A percentile compares a stretch with the other conserved stretches of the same genome.
Evolutionary conservation across 2,329 filamentous ascomycete genomes (phyloP).

Genomic region (Diaporthe capsici): DNA sequence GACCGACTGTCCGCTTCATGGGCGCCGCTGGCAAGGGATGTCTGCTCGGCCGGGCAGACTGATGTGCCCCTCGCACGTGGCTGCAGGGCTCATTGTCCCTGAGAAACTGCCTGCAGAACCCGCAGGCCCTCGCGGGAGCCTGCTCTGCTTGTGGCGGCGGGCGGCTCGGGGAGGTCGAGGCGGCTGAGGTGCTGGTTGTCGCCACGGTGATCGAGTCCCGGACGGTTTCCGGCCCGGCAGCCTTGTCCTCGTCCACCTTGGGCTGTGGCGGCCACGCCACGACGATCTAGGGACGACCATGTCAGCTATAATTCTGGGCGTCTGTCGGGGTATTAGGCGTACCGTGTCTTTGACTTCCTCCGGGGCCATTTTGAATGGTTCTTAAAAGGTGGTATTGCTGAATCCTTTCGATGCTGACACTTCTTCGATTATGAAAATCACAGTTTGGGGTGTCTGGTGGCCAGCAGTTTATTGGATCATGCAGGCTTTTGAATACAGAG

Average conservation of each 20-base stretch:
- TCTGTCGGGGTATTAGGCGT: not conserved
- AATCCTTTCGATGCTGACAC: not conserved
- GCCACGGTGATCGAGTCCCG: not conserved
- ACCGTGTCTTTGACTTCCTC: slow-evolving; percentile 23
- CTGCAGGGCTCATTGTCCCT: not conserved
- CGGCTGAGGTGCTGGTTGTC: not conserved
- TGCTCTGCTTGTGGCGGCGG: not conserved
- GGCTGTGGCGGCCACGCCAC: not conserved
- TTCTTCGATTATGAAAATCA: not conserved
- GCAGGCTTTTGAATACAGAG: not conserved
- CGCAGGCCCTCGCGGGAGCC: not conserved
- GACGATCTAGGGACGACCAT: not conserved
- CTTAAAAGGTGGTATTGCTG: not conserved
- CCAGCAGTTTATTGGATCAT: not conserved
- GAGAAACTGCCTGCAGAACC: slow-evolving; percentile 16
- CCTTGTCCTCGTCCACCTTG: not conserved
- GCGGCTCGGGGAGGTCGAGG: not conserved
- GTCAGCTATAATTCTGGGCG: not conserved
- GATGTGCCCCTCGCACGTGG: not conserved
- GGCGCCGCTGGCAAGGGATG: not conserved
- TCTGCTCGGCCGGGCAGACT: not conserved
- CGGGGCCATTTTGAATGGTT: not conserved
- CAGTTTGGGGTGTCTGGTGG: not conserved
- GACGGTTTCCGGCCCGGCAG: too few species aligned
- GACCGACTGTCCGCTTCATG: not conserved